phyloP scores from a whole-genome alignment of 78 protist genomes.

The Isochrysis galbana region DNA sequence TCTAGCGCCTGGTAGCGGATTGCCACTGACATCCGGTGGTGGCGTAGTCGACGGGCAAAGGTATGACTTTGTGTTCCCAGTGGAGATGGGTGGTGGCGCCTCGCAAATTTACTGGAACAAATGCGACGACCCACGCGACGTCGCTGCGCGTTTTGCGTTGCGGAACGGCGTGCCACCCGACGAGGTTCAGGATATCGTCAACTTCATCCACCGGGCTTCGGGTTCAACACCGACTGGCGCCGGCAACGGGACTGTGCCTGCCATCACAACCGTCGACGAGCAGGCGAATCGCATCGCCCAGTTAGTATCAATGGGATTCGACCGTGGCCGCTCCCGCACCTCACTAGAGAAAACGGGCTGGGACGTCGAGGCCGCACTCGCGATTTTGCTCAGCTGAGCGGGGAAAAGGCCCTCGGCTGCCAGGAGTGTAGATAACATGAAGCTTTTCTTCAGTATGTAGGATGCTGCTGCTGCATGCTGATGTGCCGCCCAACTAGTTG shows the following conservation, averaged over 20 bases:
- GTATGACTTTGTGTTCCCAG: neutral
- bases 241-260: neutral
- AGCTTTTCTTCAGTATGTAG: no score
- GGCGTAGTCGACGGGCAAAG: neutral
- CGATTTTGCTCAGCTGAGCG: neutral
- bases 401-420: no score
- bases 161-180: neutral
- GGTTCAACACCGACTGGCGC: neutral
- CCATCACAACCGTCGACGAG: neutral
- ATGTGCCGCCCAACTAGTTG: no score
- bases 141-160: neutral
- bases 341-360: neutral
- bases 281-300: neutral
- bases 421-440: no score
- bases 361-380: neutral
- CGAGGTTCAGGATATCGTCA: neutral
- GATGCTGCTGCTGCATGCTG: no score
- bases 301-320: neutral
- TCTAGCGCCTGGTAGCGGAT: no score
- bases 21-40: no score
- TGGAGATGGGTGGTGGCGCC: constrained; percentile 1
- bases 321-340: neutral
- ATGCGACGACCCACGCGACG: neutral
- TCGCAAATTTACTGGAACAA: neutral
- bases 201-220: neutral